Conservation (phyloP, 2,329 filamentous ascomycete species). For the Aureobasidium vineae region DNA sequence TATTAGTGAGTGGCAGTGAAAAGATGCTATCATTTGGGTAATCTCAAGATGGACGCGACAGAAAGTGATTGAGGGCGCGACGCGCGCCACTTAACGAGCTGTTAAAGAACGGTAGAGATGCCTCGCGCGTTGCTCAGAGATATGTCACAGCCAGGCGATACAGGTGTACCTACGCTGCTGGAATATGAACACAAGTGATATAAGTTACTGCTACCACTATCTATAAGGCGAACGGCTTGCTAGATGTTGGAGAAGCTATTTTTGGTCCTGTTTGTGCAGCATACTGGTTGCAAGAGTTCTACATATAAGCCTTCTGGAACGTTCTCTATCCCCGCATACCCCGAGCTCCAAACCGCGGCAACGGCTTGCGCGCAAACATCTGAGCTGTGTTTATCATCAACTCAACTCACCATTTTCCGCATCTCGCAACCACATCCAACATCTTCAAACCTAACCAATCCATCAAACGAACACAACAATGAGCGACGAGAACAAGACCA, state of each 20-base stretch:
- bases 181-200: too few species aligned
- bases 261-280: neutral
- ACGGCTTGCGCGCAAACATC: slow-evolving; percentile 23
- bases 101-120: neutral
- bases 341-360: slow-evolving; percentile 13
- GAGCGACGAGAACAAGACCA: slow-evolving; percentile 33
- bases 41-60: neutral
- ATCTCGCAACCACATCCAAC: neutral
- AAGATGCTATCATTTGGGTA: neutral
- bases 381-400: slow-evolving; percentile 17
- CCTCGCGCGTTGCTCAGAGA: neutral
- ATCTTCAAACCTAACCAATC: neutral
- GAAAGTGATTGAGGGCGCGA: neutral
- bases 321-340: neutral
- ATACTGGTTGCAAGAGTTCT: neutral
- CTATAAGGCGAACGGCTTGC: neutral
- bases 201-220: too few species aligned
- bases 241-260: neutral
- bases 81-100: neutral
- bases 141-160: neutral
- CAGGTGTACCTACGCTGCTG: too few species aligned
- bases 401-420: neutral
- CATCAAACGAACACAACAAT: slow-evolving; percentile 29
- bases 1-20: neutral
- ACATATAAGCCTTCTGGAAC: neutral